phyloP scores from a whole-genome alignment of 495 filamentous ascomycete genomes.

The Xylaria longipes region DNA sequence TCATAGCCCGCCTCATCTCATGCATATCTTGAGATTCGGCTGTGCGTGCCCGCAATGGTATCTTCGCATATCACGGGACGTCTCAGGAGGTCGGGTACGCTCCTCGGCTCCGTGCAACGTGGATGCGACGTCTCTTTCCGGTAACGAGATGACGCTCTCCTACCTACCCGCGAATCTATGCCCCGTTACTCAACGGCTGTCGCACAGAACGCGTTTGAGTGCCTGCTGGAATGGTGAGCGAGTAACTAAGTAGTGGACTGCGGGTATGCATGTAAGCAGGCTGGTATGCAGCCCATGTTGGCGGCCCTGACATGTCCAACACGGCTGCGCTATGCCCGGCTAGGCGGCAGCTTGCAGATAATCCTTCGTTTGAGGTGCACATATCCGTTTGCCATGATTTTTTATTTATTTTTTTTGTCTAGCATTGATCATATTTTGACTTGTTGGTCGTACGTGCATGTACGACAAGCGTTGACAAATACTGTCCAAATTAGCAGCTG shows the following conservation, averaged over 20 bases:
- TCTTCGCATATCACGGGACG: neutral
- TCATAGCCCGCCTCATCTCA: neutral
- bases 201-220: neutral
- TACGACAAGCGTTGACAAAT: slow-evolving; percentile 4
- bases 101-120: slow-evolving; percentile 11
- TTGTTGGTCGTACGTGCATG: slow-evolving; percentile 3
- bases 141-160: slow-evolving; percentile 3
- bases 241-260: neutral
- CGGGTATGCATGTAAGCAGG: neutral
- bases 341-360: neutral
- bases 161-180: neutral
- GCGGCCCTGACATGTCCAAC: neutral
- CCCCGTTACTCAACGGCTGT: slow-evolving; percentile 12
- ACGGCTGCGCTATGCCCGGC: neutral
- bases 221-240: neutral
- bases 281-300: neutral
- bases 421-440: neutral
- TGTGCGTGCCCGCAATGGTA: neutral
- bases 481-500: neutral
- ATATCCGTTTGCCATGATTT: neutral
- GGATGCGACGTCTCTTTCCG: slow-evolving; percentile 22
- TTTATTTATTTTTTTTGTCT: neutral
- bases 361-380: neutral
- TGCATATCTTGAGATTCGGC: neutral
- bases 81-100: neutral